Evolutionary conservation across 257 asterid genomes (phyloP), one percentile per base, ranked within the genome.

Genomic region (Craterostigma plantagineum): DNA sequence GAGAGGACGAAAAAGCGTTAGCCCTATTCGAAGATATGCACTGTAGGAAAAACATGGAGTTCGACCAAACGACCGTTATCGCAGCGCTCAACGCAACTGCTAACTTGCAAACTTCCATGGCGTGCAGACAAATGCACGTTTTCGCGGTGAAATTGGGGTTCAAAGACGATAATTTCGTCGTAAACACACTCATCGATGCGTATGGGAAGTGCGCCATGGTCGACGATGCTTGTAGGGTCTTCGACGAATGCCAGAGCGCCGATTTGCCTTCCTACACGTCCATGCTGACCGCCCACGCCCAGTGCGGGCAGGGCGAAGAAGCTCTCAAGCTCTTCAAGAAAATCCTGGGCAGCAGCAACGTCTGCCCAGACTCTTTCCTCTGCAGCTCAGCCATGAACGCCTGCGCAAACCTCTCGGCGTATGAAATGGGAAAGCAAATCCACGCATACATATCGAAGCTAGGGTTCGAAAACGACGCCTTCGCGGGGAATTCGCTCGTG

Each of bases 381-480:
- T 76, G 81, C 68, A 62, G 91, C 51, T 68, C 82, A 42, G 76
- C 76, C 35, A 79, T 80, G 11, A 73, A 80, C 49, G 85, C 93
- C 0, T 73, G 85, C 54, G 93, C 93, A 35, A 76, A 63, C 56
- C 58, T 80, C 54, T 80, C 93, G 27, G 85, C 82, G 7, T 80
- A 70, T n/a, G 93, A 73, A 53, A 85, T 70, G 42, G 93, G 93
- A 52, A 80, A 76, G 68, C 91, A 70, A 69, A 64, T 80, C 33
- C 91, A 80, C 49, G 90, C 56, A 17, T 91, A 76, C 50, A 64
- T 60, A 34, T 48, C 73, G 69, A 73, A 80, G 58, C 51, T 70
- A 35, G 91, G 91, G 49, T 73, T 73, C 39, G 64, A 62, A 50
- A 63, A 62, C 0, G 91, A 80, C 69, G 55, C 55, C 45, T 80